Percentiles rank a stretch among this genome's conserved stretches.
These are phyloP conservation scores for Astrothelium subdiscretum DNA, from an alignment of 495 filamentous ascomycete genomes.

Conservation along the genomic window DNA sequence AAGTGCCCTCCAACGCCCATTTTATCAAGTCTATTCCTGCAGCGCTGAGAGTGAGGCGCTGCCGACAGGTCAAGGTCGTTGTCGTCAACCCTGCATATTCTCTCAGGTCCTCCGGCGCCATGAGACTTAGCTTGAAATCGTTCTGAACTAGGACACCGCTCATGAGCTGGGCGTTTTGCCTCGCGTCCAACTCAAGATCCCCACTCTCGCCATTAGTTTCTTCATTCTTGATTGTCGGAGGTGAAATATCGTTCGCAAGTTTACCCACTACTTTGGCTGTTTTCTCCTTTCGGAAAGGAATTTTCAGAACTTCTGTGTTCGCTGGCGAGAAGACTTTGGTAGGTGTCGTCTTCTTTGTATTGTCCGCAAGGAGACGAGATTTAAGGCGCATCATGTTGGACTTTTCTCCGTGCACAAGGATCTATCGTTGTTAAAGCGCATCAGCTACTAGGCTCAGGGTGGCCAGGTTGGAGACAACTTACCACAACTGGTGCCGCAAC, in stretches of 20 bases:
- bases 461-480: constrained; percentile 31
- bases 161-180: constrained; percentile 43
- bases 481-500: constrained; percentile 83
- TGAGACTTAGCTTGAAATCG: constrained; percentile 89
- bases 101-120: constrained; percentile 89
- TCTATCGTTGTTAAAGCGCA: constrained; percentile 41
- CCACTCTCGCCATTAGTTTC: not conserved
- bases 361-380: constrained; percentile 82
- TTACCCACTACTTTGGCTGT: constrained; percentile 92
- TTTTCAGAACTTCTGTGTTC: constrained; percentile 90
- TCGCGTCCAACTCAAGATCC: not conserved
- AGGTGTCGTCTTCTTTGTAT: constrained; percentile 63
- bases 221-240: constrained; percentile 31
- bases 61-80: constrained; percentile 82
- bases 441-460: too few relatives aligned
- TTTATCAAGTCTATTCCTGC: constrained; percentile 83
- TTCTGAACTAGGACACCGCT: constrained; percentile 90
- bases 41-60: constrained; percentile 70
- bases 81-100: constrained; percentile 94
- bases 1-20: constrained; percentile 90
- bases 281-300: constrained; percentile 94
- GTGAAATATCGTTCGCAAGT: constrained; percentile 61
- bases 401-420: constrained; percentile 91
- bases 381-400: constrained; percentile 98
- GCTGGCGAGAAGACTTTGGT: constrained; percentile 85